phyloP scores from a whole-genome alignment of 768 basidiomycete species.

The Suillus subaureus region DNA sequence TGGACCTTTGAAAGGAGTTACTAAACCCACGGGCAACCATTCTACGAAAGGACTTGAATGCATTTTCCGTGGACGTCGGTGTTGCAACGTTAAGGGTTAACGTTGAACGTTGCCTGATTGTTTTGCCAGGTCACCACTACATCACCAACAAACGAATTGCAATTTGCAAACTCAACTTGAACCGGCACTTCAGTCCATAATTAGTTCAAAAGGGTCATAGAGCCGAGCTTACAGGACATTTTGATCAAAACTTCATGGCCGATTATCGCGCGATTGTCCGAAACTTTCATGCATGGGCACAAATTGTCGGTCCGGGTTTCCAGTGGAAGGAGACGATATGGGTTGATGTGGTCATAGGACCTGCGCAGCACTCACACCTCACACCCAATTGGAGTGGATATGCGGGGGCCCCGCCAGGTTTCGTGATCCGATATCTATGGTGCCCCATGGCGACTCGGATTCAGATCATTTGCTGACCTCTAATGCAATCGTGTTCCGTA shows the following conservation, averaged over 20 bases:
- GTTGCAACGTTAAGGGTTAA: neutral
- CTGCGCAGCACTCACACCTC: slow-evolving; percentile 8
- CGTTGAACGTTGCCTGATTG: neutral
- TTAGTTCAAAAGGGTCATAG: neutral
- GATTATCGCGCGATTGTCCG: neutral
- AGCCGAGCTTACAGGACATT: neutral
- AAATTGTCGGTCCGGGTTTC: neutral
- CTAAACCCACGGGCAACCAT: slow-evolving; percentile 6
- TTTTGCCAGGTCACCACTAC: neutral
- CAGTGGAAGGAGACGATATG: neutral
- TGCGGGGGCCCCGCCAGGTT: neutral
- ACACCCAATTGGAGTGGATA: slow-evolving; percentile 7
- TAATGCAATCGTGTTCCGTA: neutral
- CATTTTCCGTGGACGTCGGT: slow-evolving; percentile 16
- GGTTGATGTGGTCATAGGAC: slow-evolving; percentile 10
- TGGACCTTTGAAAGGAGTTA: neutral
- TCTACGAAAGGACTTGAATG: slow-evolving; percentile 13
- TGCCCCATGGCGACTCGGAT: neutral
- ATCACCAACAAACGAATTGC: neutral
- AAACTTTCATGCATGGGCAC: neutral
- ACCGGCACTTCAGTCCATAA: neutral
- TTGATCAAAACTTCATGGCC: neutral
- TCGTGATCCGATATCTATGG: neutral
- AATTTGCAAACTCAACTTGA: neutral
- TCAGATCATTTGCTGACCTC: neutral